These are phyloP conservation scores for Cercospora berteroae DNA, from an alignment of 2,329 filamentous ascomycete species.

Conservation along the genomic window DNA sequence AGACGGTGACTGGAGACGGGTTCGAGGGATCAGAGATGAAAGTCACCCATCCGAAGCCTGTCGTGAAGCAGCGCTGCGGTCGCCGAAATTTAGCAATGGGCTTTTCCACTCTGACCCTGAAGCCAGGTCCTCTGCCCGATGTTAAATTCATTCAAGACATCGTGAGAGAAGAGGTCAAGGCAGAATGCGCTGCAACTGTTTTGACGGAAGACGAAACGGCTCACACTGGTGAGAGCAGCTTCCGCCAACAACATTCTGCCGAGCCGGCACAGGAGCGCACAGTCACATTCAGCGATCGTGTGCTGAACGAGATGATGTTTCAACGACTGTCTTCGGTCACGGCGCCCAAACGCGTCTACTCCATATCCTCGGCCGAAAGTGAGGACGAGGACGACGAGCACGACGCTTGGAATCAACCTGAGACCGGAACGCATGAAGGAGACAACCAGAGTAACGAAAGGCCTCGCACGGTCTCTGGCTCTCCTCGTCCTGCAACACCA, in stretches of 20 bases:
- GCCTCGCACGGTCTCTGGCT: not conserved
- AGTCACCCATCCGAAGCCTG: not conserved
- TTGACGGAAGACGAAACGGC: not conserved
- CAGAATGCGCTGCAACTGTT: not conserved
- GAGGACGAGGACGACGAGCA: slow-evolving; percentile 22
- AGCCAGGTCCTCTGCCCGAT: slow-evolving; percentile 30
- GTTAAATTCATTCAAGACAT: slow-evolving; percentile 23
- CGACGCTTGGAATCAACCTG: slow-evolving; percentile 4
- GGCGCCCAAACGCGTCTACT: slow-evolving; percentile 28
- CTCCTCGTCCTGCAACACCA: not conserved
- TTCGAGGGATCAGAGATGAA: slow-evolving; percentile 26
- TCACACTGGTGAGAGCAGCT: not conserved
- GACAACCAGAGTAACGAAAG: not conserved
- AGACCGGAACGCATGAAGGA: not conserved
- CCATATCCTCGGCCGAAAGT: slow-evolving; percentile 24
- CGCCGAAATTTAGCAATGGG: slow-evolving; percentile 11
- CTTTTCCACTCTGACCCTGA: slow-evolving; percentile 24
- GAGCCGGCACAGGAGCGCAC: not conserved
- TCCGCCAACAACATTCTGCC: not conserved
- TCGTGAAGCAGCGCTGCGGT: not conserved
- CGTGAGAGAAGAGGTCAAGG: not conserved
- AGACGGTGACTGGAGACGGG: slow-evolving; percentile 23
- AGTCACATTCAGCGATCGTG: slow-evolving; percentile 26
- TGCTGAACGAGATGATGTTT: slow-evolving; percentile 21
- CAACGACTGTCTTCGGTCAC: slow-evolving; percentile 31